Conservation (phyloP, 371 early-diverging fungal species). For the Encephalitozoon intestinalis region DNA sequence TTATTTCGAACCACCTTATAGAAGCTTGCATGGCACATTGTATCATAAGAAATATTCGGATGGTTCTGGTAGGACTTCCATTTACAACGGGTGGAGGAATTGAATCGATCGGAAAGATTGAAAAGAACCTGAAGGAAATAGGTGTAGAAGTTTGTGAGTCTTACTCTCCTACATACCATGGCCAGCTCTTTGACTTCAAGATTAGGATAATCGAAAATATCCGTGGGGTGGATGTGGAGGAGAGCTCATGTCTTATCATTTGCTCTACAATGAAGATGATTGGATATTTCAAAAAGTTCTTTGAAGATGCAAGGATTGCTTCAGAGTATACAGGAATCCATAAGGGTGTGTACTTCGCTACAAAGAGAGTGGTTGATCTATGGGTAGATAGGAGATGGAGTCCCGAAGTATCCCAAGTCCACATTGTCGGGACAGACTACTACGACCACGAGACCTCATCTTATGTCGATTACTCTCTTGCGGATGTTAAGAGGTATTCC, state of each 20-base stretch:
- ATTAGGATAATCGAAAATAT: background rate
- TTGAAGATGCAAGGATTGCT: background rate
- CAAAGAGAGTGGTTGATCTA: background rate
- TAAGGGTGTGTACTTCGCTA: background rate
- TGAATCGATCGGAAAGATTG: background rate
- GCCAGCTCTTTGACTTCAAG: background rate
- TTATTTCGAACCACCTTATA: conserved; percentile 1
- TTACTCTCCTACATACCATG: background rate
- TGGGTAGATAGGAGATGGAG: background rate
- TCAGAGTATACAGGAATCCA: background rate
- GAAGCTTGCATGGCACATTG: background rate
- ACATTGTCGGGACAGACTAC: background rate
- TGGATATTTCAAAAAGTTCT: background rate
- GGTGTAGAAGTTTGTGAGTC: background rate
- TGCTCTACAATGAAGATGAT: background rate
- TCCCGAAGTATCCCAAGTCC: background rate
- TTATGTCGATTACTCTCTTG: background rate
- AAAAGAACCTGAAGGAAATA: background rate
- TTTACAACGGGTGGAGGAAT: background rate
- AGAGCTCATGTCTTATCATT: background rate
- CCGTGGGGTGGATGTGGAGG: background rate
- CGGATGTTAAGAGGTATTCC: background rate
- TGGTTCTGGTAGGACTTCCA: background rate
- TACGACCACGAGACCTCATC: background rate
- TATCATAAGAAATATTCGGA: background rate